Evolutionary conservation across 352 stramenopile genomes (phyloP), one percentile per base, ranked within the genome.

Genomic region (Pythium aphanidermatum): DNA sequence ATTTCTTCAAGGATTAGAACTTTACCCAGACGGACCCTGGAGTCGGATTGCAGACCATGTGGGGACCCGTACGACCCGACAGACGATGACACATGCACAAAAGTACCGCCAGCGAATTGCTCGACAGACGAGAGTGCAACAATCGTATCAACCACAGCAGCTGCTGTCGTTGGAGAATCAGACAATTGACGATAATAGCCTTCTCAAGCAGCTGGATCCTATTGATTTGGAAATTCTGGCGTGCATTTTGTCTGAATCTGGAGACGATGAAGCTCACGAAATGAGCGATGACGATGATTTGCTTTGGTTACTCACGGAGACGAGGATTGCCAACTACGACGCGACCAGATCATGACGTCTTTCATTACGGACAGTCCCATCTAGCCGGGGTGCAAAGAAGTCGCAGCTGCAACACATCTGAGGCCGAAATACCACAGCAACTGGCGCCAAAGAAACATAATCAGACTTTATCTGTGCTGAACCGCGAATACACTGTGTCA

Each of bases 51-150:
- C 70, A 7, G 47, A 42, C 23, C 60, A 65, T 26, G 68, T 83
- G 0, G 60, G 70, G 31, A 79, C 70, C 0, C 62, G 65, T 13
- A 70, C 72, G n/a, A 48, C 61, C 6, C 56, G 67, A 6, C 70
- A 77, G 45, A 78, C 63, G 8, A 77, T 80, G 67, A 73, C 63
- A n/a, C 67, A 82, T 29, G 67, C 64, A 5, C 70, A 82, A 26
- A 82, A 82, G 42, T 76, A 76, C 51, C 61, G 70, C 5, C 63
- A 81, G 39, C 68, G 69, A 46, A 75, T 81, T 31, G 56, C 58
- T 16, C 68, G 68, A 0, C 35, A 44, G 19, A 17, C 39, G 0
- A 24, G 37, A 2, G 6, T 24, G 14, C 45, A 39, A 20, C 25
- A 17, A 26, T 19, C 25, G 1, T 23, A 23, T 17, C 10, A 19